Conservation (phyloP, 2,329 filamentous ascomycete species). For the Chaetomium globosum region DNA sequence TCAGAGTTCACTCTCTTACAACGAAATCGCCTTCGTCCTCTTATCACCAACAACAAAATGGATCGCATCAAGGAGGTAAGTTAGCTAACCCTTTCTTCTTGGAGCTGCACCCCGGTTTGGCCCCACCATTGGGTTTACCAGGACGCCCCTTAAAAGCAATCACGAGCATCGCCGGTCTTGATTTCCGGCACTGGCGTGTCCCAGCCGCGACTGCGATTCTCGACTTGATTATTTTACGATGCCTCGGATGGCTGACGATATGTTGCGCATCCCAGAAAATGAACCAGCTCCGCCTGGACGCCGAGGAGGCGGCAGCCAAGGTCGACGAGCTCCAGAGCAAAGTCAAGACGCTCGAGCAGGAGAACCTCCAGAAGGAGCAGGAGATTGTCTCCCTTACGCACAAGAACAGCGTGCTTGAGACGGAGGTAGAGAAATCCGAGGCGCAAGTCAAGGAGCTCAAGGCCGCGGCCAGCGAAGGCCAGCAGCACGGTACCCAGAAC, state of each 20-base stretch:
- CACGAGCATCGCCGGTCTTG: slow-evolving; percentile 26
- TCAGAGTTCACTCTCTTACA: not conserved
- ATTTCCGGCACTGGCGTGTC: slow-evolving; percentile 2
- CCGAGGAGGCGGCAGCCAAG: slow-evolving; percentile 79
- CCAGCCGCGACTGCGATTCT: slow-evolving; percentile 1
- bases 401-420: slow-evolving; percentile 90
- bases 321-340: slow-evolving; percentile 84
- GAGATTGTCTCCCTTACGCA: slow-evolving; percentile 95
- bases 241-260: slow-evolving; percentile 35
- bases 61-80: slow-evolving; percentile 89
- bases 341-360: slow-evolving; percentile 89
- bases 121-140: slow-evolving; percentile 40
- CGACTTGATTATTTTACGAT: slow-evolving; percentile 5
- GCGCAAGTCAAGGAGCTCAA: slow-evolving; percentile 81
- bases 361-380: slow-evolving; percentile 95
- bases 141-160: slow-evolving; percentile 35
- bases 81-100: slow-evolving; percentile 35
- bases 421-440: slow-evolving; percentile 92
- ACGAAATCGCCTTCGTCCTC: not conserved
- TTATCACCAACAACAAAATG: slow-evolving; percentile 55
- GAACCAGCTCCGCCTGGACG: slow-evolving; percentile 90
- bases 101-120: slow-evolving; percentile 35
- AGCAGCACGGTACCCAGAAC: slow-evolving; percentile 83
- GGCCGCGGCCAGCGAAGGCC: slow-evolving; percentile 78
- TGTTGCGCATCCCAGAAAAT: slow-evolving; percentile 68